phyloP scores from a whole-genome alignment of 768 basidiomycete genomes.

The Butyriboletus loyo region DNA sequence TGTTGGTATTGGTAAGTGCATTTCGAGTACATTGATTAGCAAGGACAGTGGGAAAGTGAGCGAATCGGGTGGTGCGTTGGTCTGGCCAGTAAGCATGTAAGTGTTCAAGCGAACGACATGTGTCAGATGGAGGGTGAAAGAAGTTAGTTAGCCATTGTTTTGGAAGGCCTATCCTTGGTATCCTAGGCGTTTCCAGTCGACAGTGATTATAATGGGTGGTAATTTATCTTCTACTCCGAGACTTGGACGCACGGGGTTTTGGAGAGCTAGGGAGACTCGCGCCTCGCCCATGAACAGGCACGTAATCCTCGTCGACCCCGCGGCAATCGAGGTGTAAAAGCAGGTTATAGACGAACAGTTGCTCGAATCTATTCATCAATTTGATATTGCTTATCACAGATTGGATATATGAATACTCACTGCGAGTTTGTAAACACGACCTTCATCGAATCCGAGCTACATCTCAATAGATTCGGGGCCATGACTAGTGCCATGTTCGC shows the following conservation, averaged over 20 bases:
- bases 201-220: background rate
- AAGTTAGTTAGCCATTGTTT: background rate
- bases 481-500: slow-evolving; percentile 87
- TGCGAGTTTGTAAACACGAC: slow-evolving; percentile 90
- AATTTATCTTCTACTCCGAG: slow-evolving; percentile 47
- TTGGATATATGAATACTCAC: slow-evolving; percentile 46
- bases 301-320: slow-evolving; percentile 73
- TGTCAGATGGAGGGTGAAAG: background rate
- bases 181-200: background rate
- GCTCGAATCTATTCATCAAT: slow-evolving; percentile 63
- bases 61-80: background rate
- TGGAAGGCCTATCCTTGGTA: background rate
- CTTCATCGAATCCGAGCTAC: slow-evolving; percentile 83
- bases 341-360: slow-evolving; percentile 83
- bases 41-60: background rate
- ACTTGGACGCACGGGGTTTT: slow-evolving; percentile 50
- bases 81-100: background rate
- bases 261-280: slow-evolving; percentile 49
- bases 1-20: slow-evolving; percentile 9
- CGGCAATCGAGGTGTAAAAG: slow-evolving; percentile 74
- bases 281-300: slow-evolving; percentile 76
- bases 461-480: slow-evolving; percentile 87
- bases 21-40: slow-evolving; percentile 16
- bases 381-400: slow-evolving; percentile 1
- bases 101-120: background rate